These are phyloP conservation scores for Cubamyces sp. DNA, from an alignment of 768 basidiomycete genomes.

Conservation along the genomic window DNA sequence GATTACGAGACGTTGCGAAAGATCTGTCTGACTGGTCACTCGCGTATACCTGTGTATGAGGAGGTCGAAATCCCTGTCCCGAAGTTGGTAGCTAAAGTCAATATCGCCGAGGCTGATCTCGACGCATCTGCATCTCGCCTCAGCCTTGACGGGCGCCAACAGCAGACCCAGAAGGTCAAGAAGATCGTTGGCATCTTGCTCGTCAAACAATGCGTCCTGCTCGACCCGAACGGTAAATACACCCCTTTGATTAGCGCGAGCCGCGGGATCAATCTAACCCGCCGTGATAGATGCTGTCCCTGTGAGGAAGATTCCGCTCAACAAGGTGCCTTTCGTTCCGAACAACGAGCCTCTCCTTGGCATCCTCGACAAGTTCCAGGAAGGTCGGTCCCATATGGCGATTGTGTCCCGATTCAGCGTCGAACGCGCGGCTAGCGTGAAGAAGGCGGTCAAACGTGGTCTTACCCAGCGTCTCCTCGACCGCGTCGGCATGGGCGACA, in stretches of 20 bases:
- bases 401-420: conserved; percentile 58
- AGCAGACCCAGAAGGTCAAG: conserved; percentile 58
- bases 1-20: conserved; percentile 80
- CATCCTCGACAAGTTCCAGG: conserved; percentile 88
- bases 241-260: conserved; percentile 6
- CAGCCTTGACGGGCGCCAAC: conserved; percentile 26
- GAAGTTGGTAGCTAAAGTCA: conserved; percentile 21
- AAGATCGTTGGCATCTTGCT: conserved; percentile 86
- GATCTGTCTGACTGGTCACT: conserved; percentile 82
- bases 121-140: conserved; percentile 25
- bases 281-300: conserved; percentile 70
- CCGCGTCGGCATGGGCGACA: conserved; percentile 70
- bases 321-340: conserved; percentile 85
- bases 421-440: conserved; percentile 68
- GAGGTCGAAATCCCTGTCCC: conserved; percentile 69
- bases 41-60: conserved; percentile 83
- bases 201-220: conserved; percentile 86
- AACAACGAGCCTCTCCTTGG: conserved; percentile 84
- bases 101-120: conserved; percentile 16
- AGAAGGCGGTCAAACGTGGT: conserved; percentile 80
- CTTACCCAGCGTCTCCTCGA: conserved; percentile 78
- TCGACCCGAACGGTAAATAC: conserved; percentile 73
- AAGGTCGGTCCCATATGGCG: conserved; percentile 90
- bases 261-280: conserved; percentile 9
- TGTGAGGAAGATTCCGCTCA: conserved; percentile 80